phyloP scores from a whole-genome alignment of 176 grass and related monocot genomes.

The Oryza nivara region DNA sequence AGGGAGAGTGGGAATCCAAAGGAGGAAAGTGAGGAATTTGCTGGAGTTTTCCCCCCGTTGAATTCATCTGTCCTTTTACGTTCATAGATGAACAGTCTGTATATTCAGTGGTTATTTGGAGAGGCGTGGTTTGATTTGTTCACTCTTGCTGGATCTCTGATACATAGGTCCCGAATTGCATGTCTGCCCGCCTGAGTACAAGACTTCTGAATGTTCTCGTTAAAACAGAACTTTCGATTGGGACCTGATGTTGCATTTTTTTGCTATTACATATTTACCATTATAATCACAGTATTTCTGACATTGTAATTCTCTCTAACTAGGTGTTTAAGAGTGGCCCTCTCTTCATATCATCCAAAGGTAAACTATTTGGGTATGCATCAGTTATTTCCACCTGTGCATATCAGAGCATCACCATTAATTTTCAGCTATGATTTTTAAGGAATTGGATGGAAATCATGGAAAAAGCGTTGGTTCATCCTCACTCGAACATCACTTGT shows the following conservation, averaged over 20 bases:
- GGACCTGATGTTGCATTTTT: not conserved
- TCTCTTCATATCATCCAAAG: slow-evolving; percentile 99
- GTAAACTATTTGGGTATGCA: slow-evolving; percentile 40
- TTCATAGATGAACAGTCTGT: not conserved
- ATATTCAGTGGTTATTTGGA: slow-evolving; percentile 8
- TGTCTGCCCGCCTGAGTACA: not conserved
- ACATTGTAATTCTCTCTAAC: slow-evolving; percentile 30
- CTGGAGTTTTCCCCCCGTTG: not conserved
- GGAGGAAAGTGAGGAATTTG: not conserved
- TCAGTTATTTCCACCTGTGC: slow-evolving; percentile 10
- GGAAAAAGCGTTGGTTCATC: slow-evolving; percentile 99
- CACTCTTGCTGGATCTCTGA: not conserved
- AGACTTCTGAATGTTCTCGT: not conserved
- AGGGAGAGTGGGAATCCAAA: not conserved
- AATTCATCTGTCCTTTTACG: not conserved
- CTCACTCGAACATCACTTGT: slow-evolving; percentile 93
- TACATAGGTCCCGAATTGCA: not conserved
- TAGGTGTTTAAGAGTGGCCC: slow-evolving; percentile 99
- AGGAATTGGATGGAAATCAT: slow-evolving; percentile 99
- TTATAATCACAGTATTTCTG: slow-evolving; percentile 17
- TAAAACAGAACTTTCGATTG: not conserved
- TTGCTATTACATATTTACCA: not conserved
- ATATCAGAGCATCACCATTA: not conserved
- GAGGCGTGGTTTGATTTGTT: not conserved
- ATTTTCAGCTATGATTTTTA: slow-evolving; percentile 30